These are phyloP conservation scores for Mycena galericulata DNA, from an alignment of 768 basidiomycete genomes.

Conservation along the genomic window DNA sequence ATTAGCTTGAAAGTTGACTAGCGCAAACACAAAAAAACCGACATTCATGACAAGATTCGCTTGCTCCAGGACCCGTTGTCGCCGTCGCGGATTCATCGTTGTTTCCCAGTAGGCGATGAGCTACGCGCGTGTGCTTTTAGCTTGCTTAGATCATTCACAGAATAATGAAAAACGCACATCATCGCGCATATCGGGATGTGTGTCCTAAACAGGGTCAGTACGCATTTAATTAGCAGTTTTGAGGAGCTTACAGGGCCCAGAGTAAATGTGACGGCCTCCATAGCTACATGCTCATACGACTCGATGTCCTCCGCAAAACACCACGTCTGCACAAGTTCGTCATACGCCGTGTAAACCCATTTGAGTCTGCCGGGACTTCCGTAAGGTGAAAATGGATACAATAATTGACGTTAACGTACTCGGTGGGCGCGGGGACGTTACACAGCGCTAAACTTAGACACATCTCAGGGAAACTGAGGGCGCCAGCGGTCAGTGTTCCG, in stretches of 20 bases:
- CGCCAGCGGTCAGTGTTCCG: background rate
- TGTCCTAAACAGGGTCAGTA: constrained; percentile 58
- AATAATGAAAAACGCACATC: constrained; percentile 61
- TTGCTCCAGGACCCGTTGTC: constrained; percentile 64
- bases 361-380: constrained; percentile 55
- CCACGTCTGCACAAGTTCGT: constrained; percentile 73
- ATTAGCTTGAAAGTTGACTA: background rate
- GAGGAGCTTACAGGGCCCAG: constrained; percentile 63
- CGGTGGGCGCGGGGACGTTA: constrained; percentile 74
- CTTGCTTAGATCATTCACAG: background rate
- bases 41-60: constrained; percentile 73
- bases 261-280: constrained; percentile 67
- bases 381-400: constrained; percentile 5
- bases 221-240: constrained; percentile 15
- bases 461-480: constrained; percentile 75
- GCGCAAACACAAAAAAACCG: constrained; percentile 37
- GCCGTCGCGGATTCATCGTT: constrained; percentile 63
- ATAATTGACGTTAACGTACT: constrained; percentile 60
- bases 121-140: constrained; percentile 51
- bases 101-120: constrained; percentile 75
- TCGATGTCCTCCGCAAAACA: constrained; percentile 76
- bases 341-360: constrained; percentile 70
- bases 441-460: constrained; percentile 76
- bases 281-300: constrained; percentile 72
- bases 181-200: constrained; percentile 70